Evolutionary conservation across 1,284 basidiomycete genomes (phyloP), one percentile per base, ranked within the genome.

Genomic region (Ustilago bromivora): DNA sequence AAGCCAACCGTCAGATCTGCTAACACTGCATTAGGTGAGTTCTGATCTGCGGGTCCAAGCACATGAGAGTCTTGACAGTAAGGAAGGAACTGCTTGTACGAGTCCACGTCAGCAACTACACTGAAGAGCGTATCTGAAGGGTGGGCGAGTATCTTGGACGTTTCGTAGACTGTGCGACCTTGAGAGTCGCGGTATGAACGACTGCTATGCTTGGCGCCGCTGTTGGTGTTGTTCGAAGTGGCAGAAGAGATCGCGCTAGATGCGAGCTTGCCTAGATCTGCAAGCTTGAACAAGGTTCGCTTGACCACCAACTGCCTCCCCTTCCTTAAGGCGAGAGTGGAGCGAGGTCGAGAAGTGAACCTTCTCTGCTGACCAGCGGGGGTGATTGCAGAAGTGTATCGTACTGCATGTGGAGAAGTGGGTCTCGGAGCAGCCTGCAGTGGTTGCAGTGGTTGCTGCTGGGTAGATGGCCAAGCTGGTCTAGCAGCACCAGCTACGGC

Each of bases 1-100:
- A 98, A 98, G 0, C 94, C 94, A 31, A 97, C 93, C 0, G 91
- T 91, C 66, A 98, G 88, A 84, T 98, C 94, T 10, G 93, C 95
- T 47, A 95, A 56, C 3, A 81, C 60, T 31, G 55, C 59, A 4
- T 32, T 34, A 3, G 63, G n/a, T 4, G 46, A 7, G 1, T 38
- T 23, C 0, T 13, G 15, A 13, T 56, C 13, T 31, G 68, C 55
- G 12, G 66, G 43, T 52, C 72, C 53, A 59, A 95, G 87, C 51
- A 97, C 90, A 31, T 90, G 90, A 2, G 95, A 94, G 35, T 88
- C 88, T 17, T 90, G 91, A 88, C 96, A 98, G 87, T 94, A 98
- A 0, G 96, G 96, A 55, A 99, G 88, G 84, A 98, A 99, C 57
- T 88, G 88, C 12, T 91, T 89, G 87, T 98, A 99, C 5, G 93